These are phyloP conservation scores for Plantago coronopus DNA, from an alignment of 305 asterid genomes.

Conservation along the genomic window DNA sequence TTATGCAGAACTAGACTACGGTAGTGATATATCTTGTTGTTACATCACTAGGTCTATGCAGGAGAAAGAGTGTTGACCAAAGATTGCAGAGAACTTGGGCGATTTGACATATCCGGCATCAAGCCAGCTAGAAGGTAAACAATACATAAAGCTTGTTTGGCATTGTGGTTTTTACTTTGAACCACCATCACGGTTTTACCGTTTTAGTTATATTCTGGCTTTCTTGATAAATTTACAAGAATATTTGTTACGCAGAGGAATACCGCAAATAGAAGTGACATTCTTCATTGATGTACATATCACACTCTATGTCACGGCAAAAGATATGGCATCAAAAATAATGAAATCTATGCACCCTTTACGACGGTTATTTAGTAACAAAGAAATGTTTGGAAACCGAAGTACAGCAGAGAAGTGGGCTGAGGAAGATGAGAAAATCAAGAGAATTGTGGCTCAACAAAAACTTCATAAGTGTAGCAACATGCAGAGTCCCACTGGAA, in stretches of 20 bases:
- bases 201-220: no score
- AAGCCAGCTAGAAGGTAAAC: conserved; percentile 40
- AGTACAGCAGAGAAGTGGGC: conserved; percentile 47
- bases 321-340: conserved; percentile 22
- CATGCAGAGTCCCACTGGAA: conserved; percentile 33
- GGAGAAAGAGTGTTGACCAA: conserved; percentile 37
- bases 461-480: conserved; percentile 34
- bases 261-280: conserved; percentile 44
- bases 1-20: background rate
- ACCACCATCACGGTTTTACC: background rate
- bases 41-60: conserved; percentile 29
- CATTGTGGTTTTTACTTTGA: background rate
- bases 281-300: conserved; percentile 33
- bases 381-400: conserved; percentile 38
- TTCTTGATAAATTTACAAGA: background rate
- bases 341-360: conserved; percentile 10
- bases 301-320: conserved; percentile 34
- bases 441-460: conserved; percentile 38
- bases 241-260: conserved; percentile 24
- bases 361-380: conserved; percentile 22
- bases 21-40: background rate
- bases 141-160: background rate
- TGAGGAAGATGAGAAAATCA: conserved; percentile 37
- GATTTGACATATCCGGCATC: conserved; percentile 34
- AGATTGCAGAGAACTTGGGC: conserved; percentile 36